Evolutionary conservation across 2,329 filamentous ascomycete species (phyloP).

Genomic region (Pseudopithomyces chartarum): DNA sequence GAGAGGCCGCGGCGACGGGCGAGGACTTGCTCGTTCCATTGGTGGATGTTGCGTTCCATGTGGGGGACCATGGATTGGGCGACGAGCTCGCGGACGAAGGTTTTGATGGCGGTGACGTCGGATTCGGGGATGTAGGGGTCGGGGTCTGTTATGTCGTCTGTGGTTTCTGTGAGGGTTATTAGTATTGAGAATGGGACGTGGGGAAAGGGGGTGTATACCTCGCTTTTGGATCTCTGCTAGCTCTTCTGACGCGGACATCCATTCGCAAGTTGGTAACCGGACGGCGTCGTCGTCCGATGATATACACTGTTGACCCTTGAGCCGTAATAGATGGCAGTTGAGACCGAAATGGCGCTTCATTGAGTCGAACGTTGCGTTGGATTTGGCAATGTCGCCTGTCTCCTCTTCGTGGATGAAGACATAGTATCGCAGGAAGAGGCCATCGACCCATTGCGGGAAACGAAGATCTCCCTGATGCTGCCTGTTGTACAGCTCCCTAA

Average conservation of each 20-base stretch:
- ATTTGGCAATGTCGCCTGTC: constrained; percentile 86
- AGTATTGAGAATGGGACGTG: constrained; percentile 8
- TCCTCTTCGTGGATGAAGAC: constrained; percentile 97
- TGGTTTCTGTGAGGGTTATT: constrained; percentile 54
- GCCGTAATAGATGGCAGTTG: constrained; percentile 87
- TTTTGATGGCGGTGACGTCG: constrained; percentile 83
- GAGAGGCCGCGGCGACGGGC: constrained; percentile 86
- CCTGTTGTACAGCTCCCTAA: constrained; percentile 81
- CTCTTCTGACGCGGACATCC: constrained; percentile 88
- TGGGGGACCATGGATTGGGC: constrained; percentile 92
- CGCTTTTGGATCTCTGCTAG: constrained; percentile 72
- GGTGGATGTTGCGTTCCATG: constrained; percentile 89
- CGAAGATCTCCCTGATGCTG: constrained; percentile 77
- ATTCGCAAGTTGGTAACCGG: constrained; percentile 79
- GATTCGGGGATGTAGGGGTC: constrained; percentile 87
- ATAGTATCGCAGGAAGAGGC: constrained; percentile 93
- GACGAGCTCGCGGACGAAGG: constrained; percentile 92
- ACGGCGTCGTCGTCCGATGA: constrained; percentile 91
- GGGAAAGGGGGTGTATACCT: constrained; percentile 48
- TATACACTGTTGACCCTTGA: constrained; percentile 83
- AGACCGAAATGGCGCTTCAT: constrained; percentile 99
- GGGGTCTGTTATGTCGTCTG: constrained; percentile 73
- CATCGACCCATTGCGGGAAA: constrained; percentile 84
- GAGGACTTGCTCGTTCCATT: constrained; percentile 98
- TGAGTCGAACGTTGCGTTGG: constrained; percentile 89